Evolutionary conservation across 1,284 basidiomycete species (phyloP), one percentile per base, ranked within the genome.

Genomic region (Ustilago xerochloae): DNA sequence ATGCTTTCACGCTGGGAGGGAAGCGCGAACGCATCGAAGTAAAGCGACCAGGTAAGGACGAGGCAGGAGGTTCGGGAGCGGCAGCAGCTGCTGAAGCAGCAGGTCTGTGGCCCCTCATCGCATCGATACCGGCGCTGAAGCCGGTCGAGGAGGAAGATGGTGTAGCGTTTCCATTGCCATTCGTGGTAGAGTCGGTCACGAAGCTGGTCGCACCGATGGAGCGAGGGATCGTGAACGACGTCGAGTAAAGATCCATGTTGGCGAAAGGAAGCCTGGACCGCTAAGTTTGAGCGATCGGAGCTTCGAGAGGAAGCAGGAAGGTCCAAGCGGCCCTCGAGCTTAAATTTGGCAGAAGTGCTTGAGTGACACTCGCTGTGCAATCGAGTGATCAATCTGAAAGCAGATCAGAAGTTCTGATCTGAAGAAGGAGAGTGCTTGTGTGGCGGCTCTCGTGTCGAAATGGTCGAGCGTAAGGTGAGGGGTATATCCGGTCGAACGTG

Each of bases 1-100:
- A 81, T 2, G 79, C 77, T 55, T 81, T 81, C 60, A 81, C 79
- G 69, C 72, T 78, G 18, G 80, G 80, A 32, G 80, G 79, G 43
- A 81, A 75, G 12, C 80, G 67, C 1, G 80, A 81, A 28, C 80
- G 77, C 79, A 81, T 81, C 39, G 77, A 80, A 30, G 73, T 72
- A 54, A 81, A 67, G 10, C 79, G 60, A 32, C 79, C 74, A 8
- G 70, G 73, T 10, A 75, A 54, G 22, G 77, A 70, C 2, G 71
- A 72, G 20, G 75, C 63, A 39, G 64, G 68, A 6, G 77, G 68
- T 33, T 71, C 71, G 9, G 71, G 61, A n/a, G 59, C 55, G 39
- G 50, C 39, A 20, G 54, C 57, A 18, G 45, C 53, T n/a, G 58
- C 50, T 32, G 58, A 16, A 12, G 63, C 41, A 0, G 47, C 52